Conservation (phyloP, 2,329 filamentous ascomycete genomes). For the Colletotrichum chrysophilum region DNA sequence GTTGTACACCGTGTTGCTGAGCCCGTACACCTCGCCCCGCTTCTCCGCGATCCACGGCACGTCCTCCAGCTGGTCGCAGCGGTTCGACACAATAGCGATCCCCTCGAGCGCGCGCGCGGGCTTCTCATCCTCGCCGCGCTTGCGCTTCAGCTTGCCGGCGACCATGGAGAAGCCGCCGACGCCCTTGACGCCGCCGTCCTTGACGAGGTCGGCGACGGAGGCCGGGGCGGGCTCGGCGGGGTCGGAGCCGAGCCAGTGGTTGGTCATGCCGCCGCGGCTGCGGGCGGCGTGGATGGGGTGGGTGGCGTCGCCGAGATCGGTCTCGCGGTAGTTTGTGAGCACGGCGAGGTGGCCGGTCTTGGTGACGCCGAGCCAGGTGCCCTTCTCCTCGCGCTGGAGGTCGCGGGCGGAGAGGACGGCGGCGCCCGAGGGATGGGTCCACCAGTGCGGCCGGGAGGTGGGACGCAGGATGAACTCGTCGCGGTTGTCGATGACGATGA, state of each 20-base stretch:
- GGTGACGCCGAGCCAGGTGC: conserved; percentile 71
- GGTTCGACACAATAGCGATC: conserved; percentile 68
- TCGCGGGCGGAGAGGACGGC: conserved; percentile 65
- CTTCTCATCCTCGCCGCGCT: conserved; percentile 10
- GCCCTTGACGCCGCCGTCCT: conserved; percentile 59
- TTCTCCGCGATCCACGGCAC: conserved; percentile 64
- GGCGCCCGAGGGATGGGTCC: conserved; percentile 51
- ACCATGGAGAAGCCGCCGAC: conserved; percentile 72
- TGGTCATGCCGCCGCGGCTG: conserved; percentile 69
- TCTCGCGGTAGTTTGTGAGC: conserved; percentile 71
- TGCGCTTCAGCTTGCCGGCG: conserved; percentile 62
- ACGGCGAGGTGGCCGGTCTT: conserved; percentile 65
- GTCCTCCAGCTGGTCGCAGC: conserved; percentile 54
- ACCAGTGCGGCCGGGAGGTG: conserved; percentile 69
- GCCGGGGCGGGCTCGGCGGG: conserved; percentile 51
- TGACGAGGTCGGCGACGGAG: conserved; percentile 58
- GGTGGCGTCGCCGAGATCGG: conserved; percentile 48
- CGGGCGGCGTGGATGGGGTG: conserved; percentile 59
- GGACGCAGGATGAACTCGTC: conserved; percentile 74
- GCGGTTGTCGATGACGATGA: conserved; percentile 79
- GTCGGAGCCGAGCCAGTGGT: conserved; percentile 61
- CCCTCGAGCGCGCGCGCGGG: conserved; percentile 41
- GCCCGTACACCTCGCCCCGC: conserved; percentile 58
- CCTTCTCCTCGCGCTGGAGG: conserved; percentile 64
- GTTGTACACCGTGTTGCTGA: conserved; percentile 67